A percentile compares a stretch with the other conserved stretches of the same genome.
Conservation (phyloP, 805 yeast species). For the Yarrowia phangngaensis region DNA sequence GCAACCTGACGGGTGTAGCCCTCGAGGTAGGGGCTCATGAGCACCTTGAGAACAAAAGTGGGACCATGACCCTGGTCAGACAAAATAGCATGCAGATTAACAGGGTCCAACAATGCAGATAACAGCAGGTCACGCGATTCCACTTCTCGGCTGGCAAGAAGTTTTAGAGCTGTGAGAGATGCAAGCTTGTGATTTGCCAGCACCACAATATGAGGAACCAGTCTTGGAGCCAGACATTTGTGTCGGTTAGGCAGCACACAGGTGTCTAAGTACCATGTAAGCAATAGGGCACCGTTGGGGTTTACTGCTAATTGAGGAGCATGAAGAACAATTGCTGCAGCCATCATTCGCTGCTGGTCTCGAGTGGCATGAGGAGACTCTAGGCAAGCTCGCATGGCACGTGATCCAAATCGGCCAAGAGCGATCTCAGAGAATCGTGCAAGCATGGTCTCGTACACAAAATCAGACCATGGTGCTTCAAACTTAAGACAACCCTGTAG, state of each 20-base stretch:
- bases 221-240: constrained; percentile 56
- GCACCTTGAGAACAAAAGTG: constrained; percentile 71
- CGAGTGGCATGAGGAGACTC: constrained; percentile 67
- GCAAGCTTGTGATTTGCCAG: constrained; percentile 81
- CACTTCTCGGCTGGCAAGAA: constrained; percentile 62
- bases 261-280: constrained; percentile 94
- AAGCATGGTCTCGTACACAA: constrained; percentile 78
- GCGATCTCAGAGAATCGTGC: constrained; percentile 76
- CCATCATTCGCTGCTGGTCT: constrained; percentile 67
- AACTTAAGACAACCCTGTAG: constrained; percentile 90
- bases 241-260: constrained; percentile 64
- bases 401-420: constrained; percentile 87
- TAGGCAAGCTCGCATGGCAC: constrained; percentile 89
- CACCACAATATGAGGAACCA: constrained; percentile 57
- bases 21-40: constrained; percentile 64
- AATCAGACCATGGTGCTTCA: constrained; percentile 83
- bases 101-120: constrained; percentile 52
- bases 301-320: constrained; percentile 76
- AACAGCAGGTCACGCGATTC: constrained; percentile 67
- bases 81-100: constrained; percentile 55
- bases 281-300: constrained; percentile 79
- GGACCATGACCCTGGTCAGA: constrained; percentile 67
- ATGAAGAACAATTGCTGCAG: constrained; percentile 72
- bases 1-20: constrained; percentile 57
- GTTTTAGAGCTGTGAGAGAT: constrained; percentile 70